These are phyloP conservation scores for Coffea eugenioides DNA, from an alignment of 257 asterid genomes.

Conservation along the genomic window DNA sequence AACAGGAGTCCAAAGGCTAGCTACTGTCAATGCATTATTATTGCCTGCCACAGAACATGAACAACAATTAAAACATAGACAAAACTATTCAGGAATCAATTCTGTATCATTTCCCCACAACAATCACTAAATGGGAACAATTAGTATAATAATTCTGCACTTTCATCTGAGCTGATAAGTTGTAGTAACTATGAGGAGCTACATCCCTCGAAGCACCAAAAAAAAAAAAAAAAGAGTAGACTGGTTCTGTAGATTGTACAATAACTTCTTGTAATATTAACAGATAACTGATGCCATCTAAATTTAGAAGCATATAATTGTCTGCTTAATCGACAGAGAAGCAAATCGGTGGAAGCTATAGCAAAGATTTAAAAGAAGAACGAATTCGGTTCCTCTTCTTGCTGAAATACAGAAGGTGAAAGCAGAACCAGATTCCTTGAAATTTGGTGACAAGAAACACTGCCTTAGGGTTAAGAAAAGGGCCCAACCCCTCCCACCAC, in stretches of 20 bases:
- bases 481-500: not conserved
- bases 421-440: not conserved
- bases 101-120: too few species aligned
- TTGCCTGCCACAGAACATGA: constrained; percentile 57
- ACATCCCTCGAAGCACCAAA: not conserved
- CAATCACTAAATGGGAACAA: not conserved
- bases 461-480: not conserved
- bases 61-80: not conserved
- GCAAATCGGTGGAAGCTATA: not conserved
- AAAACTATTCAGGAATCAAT: not conserved
- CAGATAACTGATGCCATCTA: not conserved
- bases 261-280: not conserved
- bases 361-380: not conserved
- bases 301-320: not conserved
- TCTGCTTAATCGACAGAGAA: not conserved
- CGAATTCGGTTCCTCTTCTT: not conserved
- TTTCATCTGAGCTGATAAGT: not conserved
- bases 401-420: not conserved
- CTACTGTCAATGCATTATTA: constrained; percentile 65
- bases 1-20: constrained; percentile 95
- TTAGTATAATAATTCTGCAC: not conserved
- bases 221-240: not conserved
- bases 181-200: not conserved
- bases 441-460: not conserved
- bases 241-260: not conserved